Evolutionary conservation across 352 stramenopile species (phyloP), one percentile per base, ranked within the genome.

Genomic region (Globisporangium acanthophoron): DNA sequence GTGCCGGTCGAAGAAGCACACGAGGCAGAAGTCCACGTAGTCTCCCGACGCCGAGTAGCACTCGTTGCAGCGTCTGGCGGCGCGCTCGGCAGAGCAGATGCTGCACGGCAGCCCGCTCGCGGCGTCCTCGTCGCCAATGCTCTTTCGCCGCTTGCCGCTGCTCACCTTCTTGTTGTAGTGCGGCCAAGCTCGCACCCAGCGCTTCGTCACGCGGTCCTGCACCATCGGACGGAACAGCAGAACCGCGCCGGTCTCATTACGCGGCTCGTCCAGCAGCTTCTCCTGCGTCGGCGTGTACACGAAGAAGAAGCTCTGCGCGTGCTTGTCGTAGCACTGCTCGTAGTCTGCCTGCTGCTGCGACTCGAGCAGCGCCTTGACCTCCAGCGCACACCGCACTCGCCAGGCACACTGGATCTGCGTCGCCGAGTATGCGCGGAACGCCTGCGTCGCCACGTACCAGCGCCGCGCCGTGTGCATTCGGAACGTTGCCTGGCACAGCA

Each of bases 141-240:
- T 31, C 6, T 54, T 21, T 5, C 27, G 50, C 1, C 16, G 54
- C 6, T 39, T 16, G 21, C 40, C 21, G 9, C 24, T 3, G 6
- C 33, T 41, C 15, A 44, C 45, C 13, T 65, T 59, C 37, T 65
- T 64, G 2, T 59, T 58, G 27, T 80, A 78, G n/a, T 80, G 65
- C 2, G 82, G 82, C 82, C 85, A 94, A 5, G 78, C 78, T 8
- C 84, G 74, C 52, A 92, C 65, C 77, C 77, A 91, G 16, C 75
- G 67, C 61, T 83, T 78, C 20, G 85, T 90, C 44, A 85, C 44
- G 31, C 76, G 79, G 52, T 92, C 85, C 29, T 90, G 72, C 6
- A 92, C 62, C 74, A 92, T 77, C 1, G 85, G 80, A 0, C 85
- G 79, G 59, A 76, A 89, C 8, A 80, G 61, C 20, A 91, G 33